Evolutionary conservation across 148 eudicot species (phyloP).

Genomic region (Nepenthes mirabilis): DNA sequence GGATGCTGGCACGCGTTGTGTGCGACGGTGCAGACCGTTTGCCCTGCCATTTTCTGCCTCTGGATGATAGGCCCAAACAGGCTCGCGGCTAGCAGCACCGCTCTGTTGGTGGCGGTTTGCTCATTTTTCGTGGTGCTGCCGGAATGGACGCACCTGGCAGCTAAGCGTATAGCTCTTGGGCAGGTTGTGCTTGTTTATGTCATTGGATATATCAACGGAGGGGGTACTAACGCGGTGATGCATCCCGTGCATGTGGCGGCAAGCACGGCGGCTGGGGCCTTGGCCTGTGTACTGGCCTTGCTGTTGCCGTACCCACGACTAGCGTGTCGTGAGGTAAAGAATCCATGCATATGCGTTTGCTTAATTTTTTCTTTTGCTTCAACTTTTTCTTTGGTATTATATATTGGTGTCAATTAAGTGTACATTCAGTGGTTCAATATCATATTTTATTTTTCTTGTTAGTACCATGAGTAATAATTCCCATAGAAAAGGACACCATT

Average conservation of each 20-base stretch:
- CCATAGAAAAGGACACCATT: no score
- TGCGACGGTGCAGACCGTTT: conserved; percentile 35
- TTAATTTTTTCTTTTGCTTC: no score
- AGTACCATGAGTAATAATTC: no score
- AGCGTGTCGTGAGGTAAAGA: conserved; percentile 43
- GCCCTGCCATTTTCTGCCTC: conserved; percentile 48
- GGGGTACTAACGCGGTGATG: conserved; percentile 32
- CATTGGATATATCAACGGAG: conserved; percentile 34
- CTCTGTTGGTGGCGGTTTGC: conserved; percentile 27
- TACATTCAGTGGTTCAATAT: no score
- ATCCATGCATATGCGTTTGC: no score
- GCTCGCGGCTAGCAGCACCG: conserved; percentile 31
- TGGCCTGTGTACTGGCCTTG: conserved; percentile 58
- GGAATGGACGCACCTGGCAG: conserved; percentile 30
- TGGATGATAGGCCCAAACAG: conserved; percentile 42
- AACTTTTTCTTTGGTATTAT: no score
- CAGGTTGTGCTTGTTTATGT: conserved; percentile 59
- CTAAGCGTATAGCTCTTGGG: conserved; percentile 65
- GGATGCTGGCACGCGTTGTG: conserved; percentile 47
- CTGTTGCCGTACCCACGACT: conserved; percentile 53
- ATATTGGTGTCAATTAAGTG: no score
- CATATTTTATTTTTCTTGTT: no score
- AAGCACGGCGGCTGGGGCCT: conserved; percentile 61
- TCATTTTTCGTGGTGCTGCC: conserved; percentile 48
- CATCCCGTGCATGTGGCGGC: conserved; percentile 70